Evolutionary conservation across 2,329 filamentous ascomycete genomes (phyloP), one percentile per base, ranked within the genome.

Genomic region (Cercospora beticola): DNA sequence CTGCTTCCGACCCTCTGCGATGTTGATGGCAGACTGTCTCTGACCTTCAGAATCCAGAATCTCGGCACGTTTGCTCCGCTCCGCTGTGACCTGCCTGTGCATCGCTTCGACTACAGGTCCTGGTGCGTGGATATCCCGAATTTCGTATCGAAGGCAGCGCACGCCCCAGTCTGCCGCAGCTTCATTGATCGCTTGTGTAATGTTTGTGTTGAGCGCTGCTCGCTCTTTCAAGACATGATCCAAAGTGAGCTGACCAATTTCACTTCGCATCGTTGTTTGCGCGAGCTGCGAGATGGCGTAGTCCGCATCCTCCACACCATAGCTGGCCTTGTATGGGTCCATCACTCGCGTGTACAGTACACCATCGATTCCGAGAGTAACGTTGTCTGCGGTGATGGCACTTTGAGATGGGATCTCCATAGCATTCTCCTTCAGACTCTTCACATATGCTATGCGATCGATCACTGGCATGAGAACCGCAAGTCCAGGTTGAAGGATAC

Each of bases 161-260:
- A 99, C 93, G 68, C 95, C 95, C 95, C 95, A 99, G 64, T 94
- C 94, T 76, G 96, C 91, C 4, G 95, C 94, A 1, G 95, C 95
- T 80, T 98, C 94, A 80, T 99, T 99, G 86, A 99, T 98, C 54
- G 95, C 94, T 67, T 92, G 90, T n/a, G 95, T 98, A 79, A 99
- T 99, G 83, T 99, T 98, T 73, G 89, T 93, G 85, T 99, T 99
- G 74, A 99, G 89, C 21, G 93, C 92, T 3, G 94, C 93, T 72
- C 95, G 93, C 85, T 99, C 95, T 81, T 98, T 98, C 68, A 99
- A 87, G 56, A 99, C 95, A 82, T 99, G 94, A 81, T 99, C 95
- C 75, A 99, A 91, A 0, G 93, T 92, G 69, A 99, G 86, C 81
- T 98, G 95, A 72, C 95, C 95, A 76, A 99, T 99, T 82, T 99